A percentile compares a stretch with the other conserved stretches of the same genome.
phyloP scores from a whole-genome alignment of 2,329 filamentous ascomycete species.

The Phyllachora maydis region DNA sequence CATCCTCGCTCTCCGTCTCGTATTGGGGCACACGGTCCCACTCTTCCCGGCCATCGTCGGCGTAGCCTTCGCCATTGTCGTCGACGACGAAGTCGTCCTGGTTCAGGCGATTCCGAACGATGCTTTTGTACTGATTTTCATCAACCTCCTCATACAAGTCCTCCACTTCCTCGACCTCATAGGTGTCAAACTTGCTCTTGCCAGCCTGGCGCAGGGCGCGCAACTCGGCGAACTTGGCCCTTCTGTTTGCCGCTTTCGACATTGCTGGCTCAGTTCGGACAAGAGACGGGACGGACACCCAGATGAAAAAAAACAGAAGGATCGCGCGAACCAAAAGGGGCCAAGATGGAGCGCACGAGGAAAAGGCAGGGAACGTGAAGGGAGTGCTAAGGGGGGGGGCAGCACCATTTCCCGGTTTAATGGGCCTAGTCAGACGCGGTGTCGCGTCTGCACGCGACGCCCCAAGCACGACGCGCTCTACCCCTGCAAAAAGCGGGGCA shows the following conservation, averaged over 20 bases:
- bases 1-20: slow-evolving; percentile 59
- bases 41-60: slow-evolving; percentile 88
- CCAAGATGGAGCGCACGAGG: too few relatives aligned
- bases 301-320: too few relatives aligned
- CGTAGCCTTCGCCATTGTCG: slow-evolving; percentile 93
- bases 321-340: too few relatives aligned
- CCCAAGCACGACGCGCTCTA: too few relatives aligned
- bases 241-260: slow-evolving; percentile 18
- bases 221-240: slow-evolving; percentile 53
- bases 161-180: slow-evolving; percentile 67
- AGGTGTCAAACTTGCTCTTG: slow-evolving; percentile 76
- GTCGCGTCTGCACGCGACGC: too few relatives aligned
- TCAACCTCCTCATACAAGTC: slow-evolving; percentile 91
- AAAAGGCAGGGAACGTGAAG: too few relatives aligned
- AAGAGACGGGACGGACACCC: not conserved
- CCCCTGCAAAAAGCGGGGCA: too few relatives aligned
- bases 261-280: slow-evolving; percentile 11
- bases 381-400: too few relatives aligned
- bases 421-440: too few relatives aligned
- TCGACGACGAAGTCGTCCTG: slow-evolving; percentile 97
- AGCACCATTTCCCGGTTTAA: too few relatives aligned
- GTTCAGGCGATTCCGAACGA: slow-evolving; percentile 73
- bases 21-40: slow-evolving; percentile 56
- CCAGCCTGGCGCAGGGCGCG: slow-evolving; percentile 68
- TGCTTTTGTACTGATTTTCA: slow-evolving; percentile 92